Evolutionary conservation across 2,329 filamentous ascomycete genomes (phyloP).

Genomic region (Fusarium nematophilum): DNA sequence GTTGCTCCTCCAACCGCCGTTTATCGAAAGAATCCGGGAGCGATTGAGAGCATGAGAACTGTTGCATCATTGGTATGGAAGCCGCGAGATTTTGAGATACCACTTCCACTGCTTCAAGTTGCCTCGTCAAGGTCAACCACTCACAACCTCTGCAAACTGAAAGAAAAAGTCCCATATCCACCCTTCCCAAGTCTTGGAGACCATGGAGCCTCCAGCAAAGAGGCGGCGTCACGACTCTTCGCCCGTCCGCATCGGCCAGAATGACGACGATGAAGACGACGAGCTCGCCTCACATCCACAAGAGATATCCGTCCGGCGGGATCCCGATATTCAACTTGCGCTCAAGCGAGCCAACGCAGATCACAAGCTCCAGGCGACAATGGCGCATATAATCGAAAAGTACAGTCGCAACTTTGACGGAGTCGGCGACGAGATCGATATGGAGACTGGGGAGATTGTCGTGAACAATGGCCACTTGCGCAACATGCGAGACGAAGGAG

Average conservation of each 20-base stretch:
- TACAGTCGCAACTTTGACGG: constrained; percentile 86
- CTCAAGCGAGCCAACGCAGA: constrained; percentile 75
- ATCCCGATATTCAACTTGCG: constrained; percentile 60
- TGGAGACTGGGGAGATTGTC: constrained; percentile 83
- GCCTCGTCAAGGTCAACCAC: neutral
- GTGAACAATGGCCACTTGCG: constrained; percentile 89
- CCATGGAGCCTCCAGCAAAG: constrained; percentile 71
- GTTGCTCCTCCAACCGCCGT: constrained; percentile 45
- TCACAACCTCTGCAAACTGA: neutral
- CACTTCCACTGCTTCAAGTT: neutral
- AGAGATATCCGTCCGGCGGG: constrained; percentile 54
- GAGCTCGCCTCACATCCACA: constrained; percentile 61
- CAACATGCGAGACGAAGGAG: constrained; percentile 67
- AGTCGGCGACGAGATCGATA: constrained; percentile 89
- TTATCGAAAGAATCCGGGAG: constrained; percentile 19
- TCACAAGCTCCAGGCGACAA: constrained; percentile 80
- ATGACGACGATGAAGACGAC: constrained; percentile 57
- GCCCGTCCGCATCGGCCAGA: constrained; percentile 44
- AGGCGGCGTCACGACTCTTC: constrained; percentile 65
- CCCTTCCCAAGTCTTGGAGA: neutral
- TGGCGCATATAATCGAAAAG: constrained; percentile 90
- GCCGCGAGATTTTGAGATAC: too few relatives aligned
- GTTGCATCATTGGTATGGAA: neutral
- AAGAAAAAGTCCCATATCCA: neutral
- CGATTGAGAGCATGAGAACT: constrained; percentile 1